Percentiles rank a stretch among this genome's conserved stretches.
Conservation (phyloP, 805 yeast species). For the Kuraishia capsulata region DNA sequence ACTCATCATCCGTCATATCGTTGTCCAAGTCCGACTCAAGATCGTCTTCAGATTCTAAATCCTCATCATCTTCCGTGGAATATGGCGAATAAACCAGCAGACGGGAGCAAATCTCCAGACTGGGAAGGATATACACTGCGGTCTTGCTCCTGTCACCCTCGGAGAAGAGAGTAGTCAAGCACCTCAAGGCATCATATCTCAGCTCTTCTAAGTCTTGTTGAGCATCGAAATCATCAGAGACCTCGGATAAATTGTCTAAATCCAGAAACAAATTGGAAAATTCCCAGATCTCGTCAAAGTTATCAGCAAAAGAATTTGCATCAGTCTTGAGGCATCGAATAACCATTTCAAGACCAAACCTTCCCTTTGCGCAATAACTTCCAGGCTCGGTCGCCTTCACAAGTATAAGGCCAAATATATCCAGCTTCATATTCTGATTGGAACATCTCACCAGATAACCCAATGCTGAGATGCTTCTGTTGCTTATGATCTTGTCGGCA, state of each 20-base stretch:
- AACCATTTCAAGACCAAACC: background rate
- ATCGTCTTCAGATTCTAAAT: constrained; percentile 11
- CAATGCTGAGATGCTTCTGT: constrained; percentile 32
- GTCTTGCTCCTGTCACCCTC: background rate
- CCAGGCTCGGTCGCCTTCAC: background rate
- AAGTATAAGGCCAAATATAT: constrained; percentile 7
- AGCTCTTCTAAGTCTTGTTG: constrained; percentile 15
- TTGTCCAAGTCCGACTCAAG: constrained; percentile 14
- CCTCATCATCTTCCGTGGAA: constrained; percentile 21
- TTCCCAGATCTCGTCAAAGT: background rate
- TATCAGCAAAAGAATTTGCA: background rate
- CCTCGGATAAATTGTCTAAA: constrained; percentile 10
- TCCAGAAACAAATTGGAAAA: background rate
- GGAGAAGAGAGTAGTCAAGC: background rate
- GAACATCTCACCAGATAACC: constrained; percentile 21
- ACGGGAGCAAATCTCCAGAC: background rate
- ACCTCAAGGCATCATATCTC: constrained; percentile 3
- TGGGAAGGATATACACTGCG: background rate
- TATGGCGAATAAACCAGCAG: constrained; percentile 1
- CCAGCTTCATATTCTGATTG: constrained; percentile 12
- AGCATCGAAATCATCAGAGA: constrained; percentile 10
- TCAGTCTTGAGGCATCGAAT: constrained; percentile 1
- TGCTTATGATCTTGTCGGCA: constrained; percentile 35
- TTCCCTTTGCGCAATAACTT: background rate
- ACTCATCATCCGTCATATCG: constrained; percentile 17